Base-by-base conservation (phyloP, 208 protist species). In the Leishmania martiniquensis region DNA sequence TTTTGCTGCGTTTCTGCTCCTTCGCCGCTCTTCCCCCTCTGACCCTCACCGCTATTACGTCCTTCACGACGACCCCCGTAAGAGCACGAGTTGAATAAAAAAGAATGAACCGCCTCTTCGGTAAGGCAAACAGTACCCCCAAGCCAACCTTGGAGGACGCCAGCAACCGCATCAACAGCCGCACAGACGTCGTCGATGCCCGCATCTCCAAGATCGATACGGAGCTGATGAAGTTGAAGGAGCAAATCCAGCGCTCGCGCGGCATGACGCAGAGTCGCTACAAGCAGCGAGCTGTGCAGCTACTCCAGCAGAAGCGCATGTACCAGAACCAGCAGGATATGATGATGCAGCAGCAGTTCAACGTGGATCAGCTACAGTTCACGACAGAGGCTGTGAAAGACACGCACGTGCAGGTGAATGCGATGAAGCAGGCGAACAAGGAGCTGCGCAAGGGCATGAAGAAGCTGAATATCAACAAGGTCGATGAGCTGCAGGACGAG, bases 331-430 rank as follows among this genome's bases (percentile, higher is more conserved):
- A 98, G 80, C 90, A 94, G 75, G 94, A 98, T 73, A 85, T 84
- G 72, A 93, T 98, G 80, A 92, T 95, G 87, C 84, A 94, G 71
- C 96, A 98, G 80, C 94, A 97, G 87, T 97, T 97, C 63, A 98
- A 98, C 85, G 89, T 98, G 68, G 96, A 98, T 69, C 96, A 98
- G 80, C 87, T 98, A 42, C 90, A 95, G 77, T 98, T 98, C 76
- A 96, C 96, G 4, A 91, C 87, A 13, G 93, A 98, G 80, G 91
- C 91, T 39, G 83, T 98, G 69, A 96, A 97, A 86, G 96, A 98
- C 84, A 98, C 96, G 39, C 87, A 96, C 63, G 85, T 96, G 59
- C 95, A 97, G 76, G 84, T 98, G 29, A 81, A 85, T 17, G 95
- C 93, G 17, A 92, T 98, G 91, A 97, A 96, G 85, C 88, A 91